These are phyloP conservation scores for Microbotryomycetes sp. DNA, from an alignment of 1,284 basidiomycete species.

Conservation along the genomic window DNA sequence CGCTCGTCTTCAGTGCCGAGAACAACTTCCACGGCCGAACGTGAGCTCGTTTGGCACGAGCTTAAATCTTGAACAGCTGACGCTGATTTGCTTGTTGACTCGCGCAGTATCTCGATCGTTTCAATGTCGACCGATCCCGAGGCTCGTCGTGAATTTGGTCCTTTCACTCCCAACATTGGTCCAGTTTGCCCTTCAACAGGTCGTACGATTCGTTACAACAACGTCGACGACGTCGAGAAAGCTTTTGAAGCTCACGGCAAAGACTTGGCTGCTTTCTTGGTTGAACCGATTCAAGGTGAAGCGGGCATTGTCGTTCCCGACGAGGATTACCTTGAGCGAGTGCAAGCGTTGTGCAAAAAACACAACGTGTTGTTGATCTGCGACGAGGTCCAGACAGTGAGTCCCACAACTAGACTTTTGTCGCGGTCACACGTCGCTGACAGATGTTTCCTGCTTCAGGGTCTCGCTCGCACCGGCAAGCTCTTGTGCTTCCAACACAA, in stretches of 20 bases:
- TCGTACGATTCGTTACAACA: constrained; percentile 65
- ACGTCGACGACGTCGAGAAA: constrained; percentile 70
- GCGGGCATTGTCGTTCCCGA: constrained; percentile 92
- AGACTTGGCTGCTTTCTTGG: constrained; percentile 83
- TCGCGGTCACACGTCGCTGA: not conserved
- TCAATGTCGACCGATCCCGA: constrained; percentile 97
- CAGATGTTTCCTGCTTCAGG: constrained; percentile 50
- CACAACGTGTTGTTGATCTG: constrained; percentile 93
- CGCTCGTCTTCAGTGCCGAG: constrained; percentile 76
- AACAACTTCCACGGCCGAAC: constrained; percentile 98
- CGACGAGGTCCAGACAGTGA: constrained; percentile 87
- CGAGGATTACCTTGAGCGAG: constrained; percentile 74
- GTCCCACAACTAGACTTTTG: not conserved
- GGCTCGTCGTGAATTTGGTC: constrained; percentile 78
- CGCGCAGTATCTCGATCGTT: constrained; percentile 27
- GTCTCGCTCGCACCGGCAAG: constrained; percentile 74
- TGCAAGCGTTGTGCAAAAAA: constrained; percentile 79
- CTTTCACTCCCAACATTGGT: constrained; percentile 79
- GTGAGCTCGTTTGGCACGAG: constrained; percentile 80
- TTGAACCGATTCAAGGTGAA: constrained; percentile 98
- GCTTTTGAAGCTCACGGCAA: constrained; percentile 77
- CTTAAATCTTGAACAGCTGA: constrained; percentile 26
- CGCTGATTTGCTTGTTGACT: not conserved
- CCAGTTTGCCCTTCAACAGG: constrained; percentile 52
- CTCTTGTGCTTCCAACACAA: constrained; percentile 85